Conservation (phyloP, 208 protist genomes). For the Leishmania mexicana region DNA sequence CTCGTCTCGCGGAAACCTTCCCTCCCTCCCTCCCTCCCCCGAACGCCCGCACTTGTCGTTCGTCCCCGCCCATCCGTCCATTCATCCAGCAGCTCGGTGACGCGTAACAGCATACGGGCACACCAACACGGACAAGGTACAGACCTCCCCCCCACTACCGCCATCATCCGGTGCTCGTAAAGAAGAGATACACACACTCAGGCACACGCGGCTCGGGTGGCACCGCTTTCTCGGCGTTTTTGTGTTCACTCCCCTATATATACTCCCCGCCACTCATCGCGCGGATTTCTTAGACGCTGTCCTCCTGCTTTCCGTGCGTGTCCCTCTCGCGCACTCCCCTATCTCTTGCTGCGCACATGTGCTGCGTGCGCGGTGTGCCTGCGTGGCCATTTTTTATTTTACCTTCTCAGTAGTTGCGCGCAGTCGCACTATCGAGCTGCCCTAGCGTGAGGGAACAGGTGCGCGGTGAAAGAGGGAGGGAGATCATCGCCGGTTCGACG, state of each 20-base stretch:
- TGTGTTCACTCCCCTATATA: background rate
- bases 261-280: background rate
- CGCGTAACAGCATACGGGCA: background rate
- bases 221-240: background rate
- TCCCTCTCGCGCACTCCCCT: too few species aligned
- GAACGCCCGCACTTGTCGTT: background rate
- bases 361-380: too few species aligned
- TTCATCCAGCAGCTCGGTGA: background rate
- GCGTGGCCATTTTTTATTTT: too few species aligned
- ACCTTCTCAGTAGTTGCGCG: too few species aligned
- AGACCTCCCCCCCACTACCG: background rate
- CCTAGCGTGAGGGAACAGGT: background rate
- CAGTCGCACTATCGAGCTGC: background rate
- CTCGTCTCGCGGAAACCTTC: background rate
- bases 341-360: background rate
- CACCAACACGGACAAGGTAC: background rate
- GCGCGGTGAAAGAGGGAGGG: background rate
- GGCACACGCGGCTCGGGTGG: background rate
- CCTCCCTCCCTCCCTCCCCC: slow-evolving; percentile 19
- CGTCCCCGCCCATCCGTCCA: slow-evolving; percentile 11
- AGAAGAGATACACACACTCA: background rate
- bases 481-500: background rate
- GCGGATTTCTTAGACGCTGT: background rate
- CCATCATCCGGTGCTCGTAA: background rate
- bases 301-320: too few species aligned